Base-by-base conservation (phyloP, 2,329 filamentous ascomycete genomes). In the Lachnum nothofagi region DNA sequence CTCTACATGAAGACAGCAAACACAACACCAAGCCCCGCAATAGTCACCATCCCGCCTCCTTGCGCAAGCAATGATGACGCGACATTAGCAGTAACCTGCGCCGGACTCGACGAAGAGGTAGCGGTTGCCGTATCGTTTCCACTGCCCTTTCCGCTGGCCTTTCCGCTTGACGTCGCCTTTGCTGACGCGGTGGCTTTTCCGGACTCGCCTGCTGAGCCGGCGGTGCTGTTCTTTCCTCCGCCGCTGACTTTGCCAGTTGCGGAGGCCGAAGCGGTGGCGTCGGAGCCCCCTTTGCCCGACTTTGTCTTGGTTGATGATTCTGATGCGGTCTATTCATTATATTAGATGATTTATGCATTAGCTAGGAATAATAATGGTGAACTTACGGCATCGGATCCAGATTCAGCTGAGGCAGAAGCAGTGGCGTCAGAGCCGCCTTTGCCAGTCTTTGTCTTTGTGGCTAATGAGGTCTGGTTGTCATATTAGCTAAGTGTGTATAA, bases 1-100 rank as follows among this genome's bases (percentile, higher is more conserved):
- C 24, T 53, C 55, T 61, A 64, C 59, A 63, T 64, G 52, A 64
- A 65, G 20, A 65, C 51, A 19, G 60, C 62, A 49, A 64, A 62
- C 9, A 50, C 54, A 43, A 63, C 50, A 53, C 62, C 56, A 7
- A 65, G 52, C 23, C 63, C 60, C 23, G 59, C 60, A 27, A 63
- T 34, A 5, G 63, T 60, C 29, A 63, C 58, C 20, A 62, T 41
- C 24, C 63, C 61, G 31, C 63, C 61, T 20, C 39, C 51, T 33
- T 60, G 57, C 22, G 60, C 52, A 19, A 63, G 22, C n/a, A 61
- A 42, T 6, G 44, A 46, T 23, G 48, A 35, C 2, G 58, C 60
- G 17, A 52, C 56, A 40, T 53, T 56, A 20, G 53, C 54, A 2
- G 54, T 57, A 3, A 49, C 39, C 42, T 51, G 47, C 27, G 49